phyloP scores from a whole-genome alignment of 495 filamentous ascomycete species.

The Achaetomiella virescens region DNA sequence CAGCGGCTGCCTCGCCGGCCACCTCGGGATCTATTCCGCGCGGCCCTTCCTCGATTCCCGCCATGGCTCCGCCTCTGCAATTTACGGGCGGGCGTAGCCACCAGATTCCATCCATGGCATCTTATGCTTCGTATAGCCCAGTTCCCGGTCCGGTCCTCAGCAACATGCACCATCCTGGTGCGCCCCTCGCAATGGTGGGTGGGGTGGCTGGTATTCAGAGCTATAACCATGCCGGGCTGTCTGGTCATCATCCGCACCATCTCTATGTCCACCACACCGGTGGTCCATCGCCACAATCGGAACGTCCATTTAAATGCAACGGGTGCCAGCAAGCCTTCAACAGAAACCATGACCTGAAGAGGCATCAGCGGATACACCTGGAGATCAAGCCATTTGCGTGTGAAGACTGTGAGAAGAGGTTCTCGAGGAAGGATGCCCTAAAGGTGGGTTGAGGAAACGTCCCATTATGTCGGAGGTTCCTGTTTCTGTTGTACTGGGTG shows the following conservation, averaged over 20 bases:
- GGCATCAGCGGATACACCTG: conserved; percentile 91
- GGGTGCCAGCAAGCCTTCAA: conserved; percentile 91
- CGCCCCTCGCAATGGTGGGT: conserved; percentile 62
- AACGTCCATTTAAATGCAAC: conserved; percentile 86
- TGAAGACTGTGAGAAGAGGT: conserved; percentile 88
- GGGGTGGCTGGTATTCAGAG: conserved; percentile 45
- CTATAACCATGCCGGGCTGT: conserved; percentile 43
- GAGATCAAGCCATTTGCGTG: conserved; percentile 96
- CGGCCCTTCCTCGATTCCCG: conserved; percentile 43
- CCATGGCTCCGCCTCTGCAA: conserved; percentile 23
- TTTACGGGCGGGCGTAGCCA: conserved; percentile 26
- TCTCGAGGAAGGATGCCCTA: conserved; percentile 91
- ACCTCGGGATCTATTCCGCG: conserved; percentile 16
- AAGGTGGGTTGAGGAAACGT: conserved; percentile 56
- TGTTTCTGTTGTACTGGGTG: background rate
- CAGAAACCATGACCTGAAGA: conserved; percentile 92
- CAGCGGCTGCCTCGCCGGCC: conserved; percentile 4
- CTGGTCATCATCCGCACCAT: conserved; percentile 30
- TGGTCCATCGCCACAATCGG: conserved; percentile 24
- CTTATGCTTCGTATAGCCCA: conserved; percentile 10
- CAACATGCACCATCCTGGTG: conserved; percentile 67
- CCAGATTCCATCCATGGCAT: conserved; percentile 14
- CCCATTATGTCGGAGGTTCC: background rate
- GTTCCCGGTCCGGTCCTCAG: conserved; percentile 67
- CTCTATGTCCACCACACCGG: conserved; percentile 30